phyloP scores from a whole-genome alignment of 2,329 filamentous ascomycete genomes.

The Microcera coccophila region DNA sequence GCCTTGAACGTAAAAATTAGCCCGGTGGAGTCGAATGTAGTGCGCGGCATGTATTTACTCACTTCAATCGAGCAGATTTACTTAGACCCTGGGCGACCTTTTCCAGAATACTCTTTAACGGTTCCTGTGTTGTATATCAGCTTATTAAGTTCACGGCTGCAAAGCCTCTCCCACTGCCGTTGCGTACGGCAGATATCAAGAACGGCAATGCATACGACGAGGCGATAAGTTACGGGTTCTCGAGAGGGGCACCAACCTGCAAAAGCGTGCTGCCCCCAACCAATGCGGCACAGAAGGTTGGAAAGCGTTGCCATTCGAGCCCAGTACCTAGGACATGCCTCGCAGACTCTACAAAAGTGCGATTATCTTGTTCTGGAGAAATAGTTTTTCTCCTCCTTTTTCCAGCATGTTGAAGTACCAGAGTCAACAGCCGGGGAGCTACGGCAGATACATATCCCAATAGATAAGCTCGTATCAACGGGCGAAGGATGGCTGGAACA shows the following conservation, averaged over 20 bases:
- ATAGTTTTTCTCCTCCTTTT: conserved; percentile 32
- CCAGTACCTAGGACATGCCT: conserved; percentile 47
- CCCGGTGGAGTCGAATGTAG: no score
- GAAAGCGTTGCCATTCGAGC: conserved; percentile 54
- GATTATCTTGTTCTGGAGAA: conserved; percentile 25
- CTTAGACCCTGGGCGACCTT: conserved; percentile 23
- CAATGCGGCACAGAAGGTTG: conserved; percentile 58
- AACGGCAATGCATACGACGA: not conserved
- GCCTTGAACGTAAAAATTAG: conserved; percentile 34
- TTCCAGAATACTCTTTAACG: conserved; percentile 28
- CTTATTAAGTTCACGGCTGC: not conserved
- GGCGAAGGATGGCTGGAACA: conserved; percentile 50
- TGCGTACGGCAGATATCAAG: not conserved
- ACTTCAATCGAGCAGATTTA: conserved; percentile 27
- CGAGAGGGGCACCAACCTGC: conserved; percentile 42
- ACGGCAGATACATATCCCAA: conserved; percentile 59
- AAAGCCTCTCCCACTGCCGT: not conserved
- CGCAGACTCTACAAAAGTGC: conserved; percentile 31
- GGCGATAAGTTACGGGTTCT: not conserved
- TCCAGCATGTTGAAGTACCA: conserved; percentile 49
- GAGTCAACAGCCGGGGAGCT: conserved; percentile 51
- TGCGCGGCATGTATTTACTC: conserved; percentile 8
- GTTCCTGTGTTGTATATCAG: conserved; percentile 25
- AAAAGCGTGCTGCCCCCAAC: conserved; percentile 59
- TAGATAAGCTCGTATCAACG: conserved; percentile 56